Conservation (phyloP, 805 yeast species). For the Candida alai region DNA sequence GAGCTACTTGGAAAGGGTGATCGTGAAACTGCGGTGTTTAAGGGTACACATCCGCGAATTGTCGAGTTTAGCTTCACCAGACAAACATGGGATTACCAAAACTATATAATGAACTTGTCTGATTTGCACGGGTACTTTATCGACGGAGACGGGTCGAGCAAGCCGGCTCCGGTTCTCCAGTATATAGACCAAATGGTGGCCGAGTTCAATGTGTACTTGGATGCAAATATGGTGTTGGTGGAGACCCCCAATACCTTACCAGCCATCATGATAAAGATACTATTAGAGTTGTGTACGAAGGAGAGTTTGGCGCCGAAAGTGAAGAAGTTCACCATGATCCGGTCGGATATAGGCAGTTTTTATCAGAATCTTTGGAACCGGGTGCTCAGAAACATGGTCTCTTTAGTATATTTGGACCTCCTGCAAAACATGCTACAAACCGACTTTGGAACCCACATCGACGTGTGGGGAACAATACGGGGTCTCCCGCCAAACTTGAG, state of each 20-base stretch:
- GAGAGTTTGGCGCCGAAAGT: slow-evolving; percentile 17
- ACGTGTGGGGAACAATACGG: slow-evolving; percentile 15
- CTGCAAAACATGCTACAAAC: slow-evolving; percentile 22
- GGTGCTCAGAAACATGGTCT: slow-evolving; percentile 22
- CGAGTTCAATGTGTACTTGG: slow-evolving; percentile 21
- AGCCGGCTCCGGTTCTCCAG: too few species aligned
- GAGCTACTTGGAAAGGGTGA: not conserved
- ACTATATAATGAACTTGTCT: slow-evolving; percentile 7
- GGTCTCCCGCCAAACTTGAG: slow-evolving; percentile 23
- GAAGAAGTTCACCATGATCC: slow-evolving; percentile 18
- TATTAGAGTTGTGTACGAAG: slow-evolving; percentile 14
- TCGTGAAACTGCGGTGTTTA: slow-evolving; percentile 3
- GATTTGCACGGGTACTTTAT: slow-evolving; percentile 3
- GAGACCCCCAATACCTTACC: slow-evolving; percentile 32
- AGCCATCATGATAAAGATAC: slow-evolving; percentile 23
- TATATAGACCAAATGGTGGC: slow-evolving; percentile 8
- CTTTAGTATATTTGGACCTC: slow-evolving; percentile 20
- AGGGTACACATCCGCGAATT: slow-evolving; percentile 2
- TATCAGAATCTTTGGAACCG: slow-evolving; percentile 30
- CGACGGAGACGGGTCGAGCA: not conserved
- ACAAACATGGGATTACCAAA: slow-evolving; percentile 8
- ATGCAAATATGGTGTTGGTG: slow-evolving; percentile 23
- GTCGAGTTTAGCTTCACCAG: slow-evolving; percentile 8
- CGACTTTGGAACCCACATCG: slow-evolving; percentile 16
- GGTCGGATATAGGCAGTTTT: slow-evolving; percentile 33